Evolutionary conservation across 352 stramenopile genomes (phyloP).

Genomic region (Pythium dissimile): DNA sequence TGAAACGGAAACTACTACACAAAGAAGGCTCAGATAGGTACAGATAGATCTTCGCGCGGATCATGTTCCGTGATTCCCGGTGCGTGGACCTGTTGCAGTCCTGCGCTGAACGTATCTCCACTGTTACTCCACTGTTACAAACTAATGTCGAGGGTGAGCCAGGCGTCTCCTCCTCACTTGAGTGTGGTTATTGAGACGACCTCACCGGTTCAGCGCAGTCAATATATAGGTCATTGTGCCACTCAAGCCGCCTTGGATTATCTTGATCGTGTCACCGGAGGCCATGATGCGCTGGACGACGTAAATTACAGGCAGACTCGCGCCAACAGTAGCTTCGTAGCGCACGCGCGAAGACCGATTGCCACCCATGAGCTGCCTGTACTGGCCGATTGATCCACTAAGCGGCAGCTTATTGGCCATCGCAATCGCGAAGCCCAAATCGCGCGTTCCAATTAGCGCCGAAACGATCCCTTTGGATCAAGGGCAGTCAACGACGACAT

Average conservation of each 20-base stretch:
- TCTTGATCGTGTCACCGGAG: conserved; percentile 40
- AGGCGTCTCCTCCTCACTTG: neutral
- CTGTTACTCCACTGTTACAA: conserved; percentile 18
- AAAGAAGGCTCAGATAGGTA: neutral
- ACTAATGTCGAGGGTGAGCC: neutral
- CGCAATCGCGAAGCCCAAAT: conserved; percentile 30
- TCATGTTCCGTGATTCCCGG: conserved; percentile 68
- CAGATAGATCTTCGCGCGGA: conserved; percentile 56
- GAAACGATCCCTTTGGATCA: conserved; percentile 16
- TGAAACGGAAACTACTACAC: neutral
- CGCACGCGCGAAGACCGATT: conserved; percentile 20
- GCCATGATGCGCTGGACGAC: conserved; percentile 47
- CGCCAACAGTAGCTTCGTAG: conserved; percentile 60
- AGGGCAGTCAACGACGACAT: conserved; percentile 31
- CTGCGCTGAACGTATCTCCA: conserved; percentile 42
- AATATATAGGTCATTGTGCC: conserved; percentile 69
- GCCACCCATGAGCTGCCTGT: conserved; percentile 28
- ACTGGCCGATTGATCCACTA: conserved; percentile 26
- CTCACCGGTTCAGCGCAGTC: conserved; percentile 27
- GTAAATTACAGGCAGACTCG: conserved; percentile 54
- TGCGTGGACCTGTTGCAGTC: conserved; percentile 38
- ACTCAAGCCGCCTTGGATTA: conserved; percentile 51
- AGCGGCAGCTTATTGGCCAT: conserved; percentile 61
- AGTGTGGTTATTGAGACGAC: neutral
- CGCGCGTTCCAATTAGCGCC: conserved; percentile 15